Conservation (phyloP, 768 basidiomycete genomes). For the Psilocybe sp. region DNA sequence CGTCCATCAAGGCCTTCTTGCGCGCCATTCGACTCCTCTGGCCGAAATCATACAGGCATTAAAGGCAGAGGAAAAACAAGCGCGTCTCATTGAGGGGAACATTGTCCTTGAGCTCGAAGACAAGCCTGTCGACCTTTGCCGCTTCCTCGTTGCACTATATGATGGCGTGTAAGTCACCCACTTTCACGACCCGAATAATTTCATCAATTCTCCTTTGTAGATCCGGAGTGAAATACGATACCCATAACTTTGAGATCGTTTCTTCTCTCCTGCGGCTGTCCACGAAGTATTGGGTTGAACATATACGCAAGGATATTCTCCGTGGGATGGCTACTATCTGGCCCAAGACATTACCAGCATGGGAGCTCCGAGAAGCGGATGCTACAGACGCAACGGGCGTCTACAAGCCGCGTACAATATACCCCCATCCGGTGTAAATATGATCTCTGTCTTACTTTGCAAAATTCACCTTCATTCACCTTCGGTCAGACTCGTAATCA, state of each 20-base stretch:
- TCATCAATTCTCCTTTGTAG: slow-evolving; percentile 16
- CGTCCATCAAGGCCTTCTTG: slow-evolving; percentile 65
- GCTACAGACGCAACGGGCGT: slow-evolving; percentile 46
- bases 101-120: slow-evolving; percentile 56
- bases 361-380: slow-evolving; percentile 67
- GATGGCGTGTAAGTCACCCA: slow-evolving; percentile 59
- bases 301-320: slow-evolving; percentile 56
- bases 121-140: slow-evolving; percentile 50
- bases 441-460: not conserved
- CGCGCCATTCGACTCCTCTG: slow-evolving; percentile 58
- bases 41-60: slow-evolving; percentile 34
- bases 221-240: slow-evolving; percentile 44
- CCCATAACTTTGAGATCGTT: slow-evolving; percentile 47
- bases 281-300: slow-evolving; percentile 60
- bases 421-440: slow-evolving; percentile 71
- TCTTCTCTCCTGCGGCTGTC: slow-evolving; percentile 60
- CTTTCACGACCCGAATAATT: not conserved
- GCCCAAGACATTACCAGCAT: slow-evolving; percentile 60
- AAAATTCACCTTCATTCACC: slow-evolving; percentile 7
- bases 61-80: slow-evolving; percentile 17
- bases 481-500: slow-evolving; percentile 55
- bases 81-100: slow-evolving; percentile 48
- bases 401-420: slow-evolving; percentile 51
- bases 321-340: slow-evolving; percentile 49
- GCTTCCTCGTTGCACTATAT: slow-evolving; percentile 64